Conservation (phyloP, 495 filamentous ascomycete species). For the Xylaria intraflava region DNA sequence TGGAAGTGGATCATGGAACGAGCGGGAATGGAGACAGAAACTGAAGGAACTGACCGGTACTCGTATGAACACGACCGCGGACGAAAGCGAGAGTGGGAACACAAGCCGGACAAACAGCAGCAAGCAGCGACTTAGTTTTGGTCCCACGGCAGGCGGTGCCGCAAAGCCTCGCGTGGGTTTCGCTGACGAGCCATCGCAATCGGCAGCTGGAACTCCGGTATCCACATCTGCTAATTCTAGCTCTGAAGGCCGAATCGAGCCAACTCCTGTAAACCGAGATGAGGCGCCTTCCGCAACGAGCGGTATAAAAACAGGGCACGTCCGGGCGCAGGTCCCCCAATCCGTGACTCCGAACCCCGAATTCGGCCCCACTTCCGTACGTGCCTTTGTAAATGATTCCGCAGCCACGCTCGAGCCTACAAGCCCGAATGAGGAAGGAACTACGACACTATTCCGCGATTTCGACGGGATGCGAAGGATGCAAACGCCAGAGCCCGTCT, state of each 20-base stretch:
- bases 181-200: slow-evolving; percentile 48
- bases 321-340: slow-evolving; percentile 12
- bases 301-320: slow-evolving; percentile 19
- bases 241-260: slow-evolving; percentile 38
- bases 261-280: slow-evolving; percentile 31
- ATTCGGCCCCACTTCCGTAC: slow-evolving; percentile 26
- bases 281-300: slow-evolving; percentile 40
- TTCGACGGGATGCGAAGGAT: slow-evolving; percentile 49
- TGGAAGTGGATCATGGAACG: slow-evolving; percentile 72
- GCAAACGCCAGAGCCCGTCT: slow-evolving; percentile 65
- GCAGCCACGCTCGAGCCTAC: slow-evolving; percentile 47
- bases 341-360: slow-evolving; percentile 12
- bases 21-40: slow-evolving; percentile 82
- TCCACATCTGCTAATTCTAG: slow-evolving; percentile 40
- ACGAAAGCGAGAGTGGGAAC: slow-evolving; percentile 36
- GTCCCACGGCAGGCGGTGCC: slow-evolving; percentile 31
- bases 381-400: slow-evolving; percentile 32
- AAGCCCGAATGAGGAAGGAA: slow-evolving; percentile 52
- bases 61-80: slow-evolving; percentile 54
- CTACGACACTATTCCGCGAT: slow-evolving; percentile 29
- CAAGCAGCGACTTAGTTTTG: slow-evolving; percentile 62
- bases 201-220: slow-evolving; percentile 49
- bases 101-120: slow-evolving; percentile 57
- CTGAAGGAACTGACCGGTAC: slow-evolving; percentile 86
- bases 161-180: slow-evolving; percentile 51